Conservation (phyloP, 257 asterid species). For the Ajuga chamaepitys region DNA sequence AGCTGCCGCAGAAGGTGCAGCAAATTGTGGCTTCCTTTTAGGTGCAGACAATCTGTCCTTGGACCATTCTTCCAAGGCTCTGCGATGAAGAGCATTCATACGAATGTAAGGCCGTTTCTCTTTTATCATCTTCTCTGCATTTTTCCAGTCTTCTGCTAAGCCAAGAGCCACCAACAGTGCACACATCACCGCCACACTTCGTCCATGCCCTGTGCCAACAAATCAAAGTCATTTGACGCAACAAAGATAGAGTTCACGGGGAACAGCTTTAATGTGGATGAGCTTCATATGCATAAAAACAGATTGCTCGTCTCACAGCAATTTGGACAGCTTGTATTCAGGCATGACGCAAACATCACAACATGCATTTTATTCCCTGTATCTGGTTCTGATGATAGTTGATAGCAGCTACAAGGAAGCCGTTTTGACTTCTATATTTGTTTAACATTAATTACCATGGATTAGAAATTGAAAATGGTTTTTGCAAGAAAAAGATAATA, state of each 20-base stretch:
- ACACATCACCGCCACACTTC: slow-evolving; percentile 94
- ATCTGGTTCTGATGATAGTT: background rate
- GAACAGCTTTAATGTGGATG: background rate
- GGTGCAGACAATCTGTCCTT: slow-evolving; percentile 51
- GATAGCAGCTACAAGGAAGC: background rate
- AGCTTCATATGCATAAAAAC: background rate
- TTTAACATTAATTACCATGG: background rate
- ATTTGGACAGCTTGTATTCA: no score
- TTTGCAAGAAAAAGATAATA: no score
- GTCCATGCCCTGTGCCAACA: slow-evolving; percentile 63
- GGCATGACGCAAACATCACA: background rate
- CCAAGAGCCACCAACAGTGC: slow-evolving; percentile 90
- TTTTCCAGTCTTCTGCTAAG: slow-evolving; percentile 85
- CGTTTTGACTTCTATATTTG: background rate
- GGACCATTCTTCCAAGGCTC: slow-evolving; percentile 91
- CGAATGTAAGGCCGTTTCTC: slow-evolving; percentile 66
- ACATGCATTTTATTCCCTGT: background rate
- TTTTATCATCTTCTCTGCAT: slow-evolving; percentile 68
- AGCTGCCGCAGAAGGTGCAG: slow-evolving; percentile 15
- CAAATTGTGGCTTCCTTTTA: slow-evolving; percentile 23
- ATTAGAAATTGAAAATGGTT: background rate
- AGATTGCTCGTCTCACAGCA: background rate
- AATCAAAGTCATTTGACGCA: background rate
- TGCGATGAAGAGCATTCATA: slow-evolving; percentile 70
- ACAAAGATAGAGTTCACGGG: background rate